Evolutionary conservation across 2,329 filamentous ascomycete genomes (phyloP).

Genomic region (Mycocentrospora acerina): DNA sequence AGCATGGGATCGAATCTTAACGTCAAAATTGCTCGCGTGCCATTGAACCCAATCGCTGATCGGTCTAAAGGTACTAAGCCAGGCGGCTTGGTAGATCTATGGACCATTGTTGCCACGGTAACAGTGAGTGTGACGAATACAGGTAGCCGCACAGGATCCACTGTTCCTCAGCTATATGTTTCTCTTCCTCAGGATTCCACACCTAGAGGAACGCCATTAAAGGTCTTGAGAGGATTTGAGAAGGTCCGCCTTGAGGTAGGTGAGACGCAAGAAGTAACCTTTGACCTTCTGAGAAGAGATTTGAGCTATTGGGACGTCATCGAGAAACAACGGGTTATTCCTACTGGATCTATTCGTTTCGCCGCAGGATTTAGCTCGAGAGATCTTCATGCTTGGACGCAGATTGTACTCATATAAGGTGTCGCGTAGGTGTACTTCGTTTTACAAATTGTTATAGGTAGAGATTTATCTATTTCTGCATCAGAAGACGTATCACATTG

Average conservation of each 20-base stretch:
- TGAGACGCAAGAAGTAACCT: constrained; percentile 64
- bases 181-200: constrained; percentile 52
- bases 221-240: constrained; percentile 51
- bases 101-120: constrained; percentile 68
- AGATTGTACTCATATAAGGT: constrained; percentile 24
- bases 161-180: constrained; percentile 61
- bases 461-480: no score
- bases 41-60: no score
- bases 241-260: constrained; percentile 58
- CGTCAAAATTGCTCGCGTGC: no score
- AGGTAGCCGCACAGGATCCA: constrained; percentile 55
- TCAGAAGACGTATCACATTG: no score
- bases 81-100: constrained; percentile 55
- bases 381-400: constrained; percentile 23
- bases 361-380: constrained; percentile 30
- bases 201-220: constrained; percentile 57
- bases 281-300: constrained; percentile 73
- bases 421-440: no score
- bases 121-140: constrained; percentile 70
- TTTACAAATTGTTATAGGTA: no score
- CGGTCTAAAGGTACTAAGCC: no score
- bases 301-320: constrained; percentile 81
- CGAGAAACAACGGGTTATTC: constrained; percentile 74
- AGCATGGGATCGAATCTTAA: no score
- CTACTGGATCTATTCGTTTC: constrained; percentile 42